Conservation (phyloP, 768 basidiomycete species). For the Pleurotus tuoliensis region DNA sequence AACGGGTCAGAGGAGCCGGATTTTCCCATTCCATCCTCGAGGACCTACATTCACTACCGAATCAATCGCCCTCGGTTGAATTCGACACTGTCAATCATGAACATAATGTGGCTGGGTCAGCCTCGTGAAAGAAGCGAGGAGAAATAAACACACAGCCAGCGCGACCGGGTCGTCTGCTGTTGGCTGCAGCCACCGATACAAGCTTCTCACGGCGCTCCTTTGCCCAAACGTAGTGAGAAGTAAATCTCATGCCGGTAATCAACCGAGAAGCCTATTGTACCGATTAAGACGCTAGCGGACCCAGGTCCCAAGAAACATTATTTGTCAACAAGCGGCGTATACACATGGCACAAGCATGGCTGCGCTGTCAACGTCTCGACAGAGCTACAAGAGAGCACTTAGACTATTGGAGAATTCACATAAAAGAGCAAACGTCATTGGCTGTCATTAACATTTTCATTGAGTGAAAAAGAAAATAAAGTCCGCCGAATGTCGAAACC, state of each 20-base stretch:
- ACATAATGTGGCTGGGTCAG: too few species aligned
- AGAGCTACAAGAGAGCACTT: neutral
- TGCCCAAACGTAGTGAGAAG: constrained; percentile 8
- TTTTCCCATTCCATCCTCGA: too few species aligned
- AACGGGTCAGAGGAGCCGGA: too few species aligned
- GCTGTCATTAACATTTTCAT: neutral
- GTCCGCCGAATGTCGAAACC: constrained; percentile 6
- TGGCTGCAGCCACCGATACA: neutral
- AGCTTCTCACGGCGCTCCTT: neutral
- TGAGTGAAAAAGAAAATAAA: constrained; percentile 4
- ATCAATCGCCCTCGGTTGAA: too few species aligned
- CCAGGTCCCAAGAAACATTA: neutral
- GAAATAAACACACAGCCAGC: neutral
- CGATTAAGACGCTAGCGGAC: neutral
- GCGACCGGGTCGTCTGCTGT: neutral
- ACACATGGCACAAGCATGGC: constrained; percentile 4
- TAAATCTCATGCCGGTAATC: neutral
- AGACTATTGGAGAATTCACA: neutral
- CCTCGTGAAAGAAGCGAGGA: neutral
- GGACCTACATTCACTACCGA: too few species aligned
- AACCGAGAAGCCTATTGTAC: neutral
- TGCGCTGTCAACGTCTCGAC: neutral
- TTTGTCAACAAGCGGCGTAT: constrained; percentile 2
- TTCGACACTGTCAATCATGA: too few species aligned
- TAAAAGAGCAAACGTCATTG: constrained; percentile 2